phyloP scores from a whole-genome alignment of 2,329 filamentous ascomycete genomes.

The Exophiala phaeomuriformis region DNA sequence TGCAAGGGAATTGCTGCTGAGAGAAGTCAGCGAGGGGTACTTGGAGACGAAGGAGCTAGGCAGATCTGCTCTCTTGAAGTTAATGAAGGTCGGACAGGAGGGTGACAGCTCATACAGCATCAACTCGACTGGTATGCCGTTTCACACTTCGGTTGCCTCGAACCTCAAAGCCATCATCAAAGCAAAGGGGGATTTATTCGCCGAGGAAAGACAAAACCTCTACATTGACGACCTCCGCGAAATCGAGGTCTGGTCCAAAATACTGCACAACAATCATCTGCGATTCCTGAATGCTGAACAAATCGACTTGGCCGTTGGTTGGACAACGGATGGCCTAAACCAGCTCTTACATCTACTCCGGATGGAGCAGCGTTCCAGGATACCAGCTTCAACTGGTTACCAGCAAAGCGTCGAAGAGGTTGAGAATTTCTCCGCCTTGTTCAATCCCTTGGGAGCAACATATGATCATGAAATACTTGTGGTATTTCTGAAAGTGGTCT shows the following conservation, averaged over 20 bases:
- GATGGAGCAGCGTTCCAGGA: not conserved
- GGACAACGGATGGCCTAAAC: conserved; percentile 47
- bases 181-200: conserved; percentile 61
- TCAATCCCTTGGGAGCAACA: conserved; percentile 57
- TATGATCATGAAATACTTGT: conserved; percentile 60
- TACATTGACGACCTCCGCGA: conserved; percentile 79
- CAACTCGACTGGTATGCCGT: conserved; percentile 38
- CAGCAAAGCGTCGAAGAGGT: not conserved
- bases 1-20: conserved; percentile 38
- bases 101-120: conserved; percentile 38
- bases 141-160: conserved; percentile 8
- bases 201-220: conserved; percentile 87
- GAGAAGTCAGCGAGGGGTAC: conserved; percentile 33
- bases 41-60: conserved; percentile 26
- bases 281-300: not conserved
- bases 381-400: not conserved
- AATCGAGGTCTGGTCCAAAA: conserved; percentile 57
- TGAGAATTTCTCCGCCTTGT: not conserved
- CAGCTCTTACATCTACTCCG: conserved; percentile 2
- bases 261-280: conserved; percentile 35
- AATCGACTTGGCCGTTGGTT: conserved; percentile 31
- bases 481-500: conserved; percentile 36
- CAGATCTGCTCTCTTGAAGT: conserved; percentile 28
- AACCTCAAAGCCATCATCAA: conserved; percentile 8
- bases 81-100: conserved; percentile 28